These are phyloP conservation scores for Kodamaea fukazawae DNA, from an alignment of 805 yeast species.

Conservation along the genomic window DNA sequence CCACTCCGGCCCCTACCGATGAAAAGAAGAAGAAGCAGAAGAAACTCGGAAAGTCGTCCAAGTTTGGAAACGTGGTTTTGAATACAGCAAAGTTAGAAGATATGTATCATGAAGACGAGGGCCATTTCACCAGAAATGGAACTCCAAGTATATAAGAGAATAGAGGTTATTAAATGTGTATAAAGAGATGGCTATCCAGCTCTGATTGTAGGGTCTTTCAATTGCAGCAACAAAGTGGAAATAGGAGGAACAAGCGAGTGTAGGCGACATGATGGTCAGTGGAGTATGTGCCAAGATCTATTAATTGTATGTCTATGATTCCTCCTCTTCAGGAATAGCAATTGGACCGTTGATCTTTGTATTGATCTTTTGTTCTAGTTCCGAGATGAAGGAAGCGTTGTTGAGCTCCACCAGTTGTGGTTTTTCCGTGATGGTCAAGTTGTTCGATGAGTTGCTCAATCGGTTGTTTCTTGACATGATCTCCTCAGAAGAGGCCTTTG, in stretches of 20 bases:
- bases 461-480: not conserved
- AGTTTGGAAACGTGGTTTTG: conserved; percentile 12
- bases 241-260: too few relatives aligned
- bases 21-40: conserved; percentile 12
- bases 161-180: conserved; percentile 13
- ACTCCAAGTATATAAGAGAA: conserved; percentile 22
- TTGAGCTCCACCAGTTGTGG: not conserved
- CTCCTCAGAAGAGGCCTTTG: conserved; percentile 1
- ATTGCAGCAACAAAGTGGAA: too few relatives aligned
- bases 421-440: not conserved
- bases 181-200: too few relatives aligned
- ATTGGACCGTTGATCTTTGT: conserved; percentile 4
- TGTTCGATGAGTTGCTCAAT: not conserved
- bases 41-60: conserved; percentile 10
- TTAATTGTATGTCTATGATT: not conserved
- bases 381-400: conserved; percentile 15
- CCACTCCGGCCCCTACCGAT: conserved; percentile 14
- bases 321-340: conserved; percentile 2
- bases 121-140: conserved; percentile 38
- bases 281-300: too few relatives aligned
- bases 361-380: conserved; percentile 17
- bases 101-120: conserved; percentile 37
- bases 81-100: conserved; percentile 13
- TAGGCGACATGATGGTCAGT: too few relatives aligned
- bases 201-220: too few relatives aligned